Base-by-base conservation (phyloP, 129 eudicot species). In the Rutidosis leptorrhynchoides region DNA sequence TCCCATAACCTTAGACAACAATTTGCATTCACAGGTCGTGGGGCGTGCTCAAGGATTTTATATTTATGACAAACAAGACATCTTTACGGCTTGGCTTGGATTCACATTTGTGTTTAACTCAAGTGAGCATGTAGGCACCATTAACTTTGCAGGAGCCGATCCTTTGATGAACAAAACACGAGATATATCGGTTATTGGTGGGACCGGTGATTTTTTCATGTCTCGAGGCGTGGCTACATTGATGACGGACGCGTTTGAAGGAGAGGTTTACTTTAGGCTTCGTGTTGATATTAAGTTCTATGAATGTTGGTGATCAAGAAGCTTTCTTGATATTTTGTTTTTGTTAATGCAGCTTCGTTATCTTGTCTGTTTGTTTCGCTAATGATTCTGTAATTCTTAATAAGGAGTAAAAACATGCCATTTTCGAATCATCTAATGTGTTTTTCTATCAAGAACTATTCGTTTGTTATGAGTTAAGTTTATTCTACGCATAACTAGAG, bases 201-300 rank as follows among this genome's bases (percentile, higher is more conserved):
- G 95, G 22, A 87, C 95, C 2, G 95, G 95, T 3, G 95, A 87
- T 69, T 87, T 87, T 67, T 87, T 87, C 77, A 87, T 87, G 95
- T 63, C 81, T 26, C 74, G 95, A 61, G 95, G 95, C 17, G 64
- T 87, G 32, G 96, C 91, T 27, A 88, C 96, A 24, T 22, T 84
- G 75, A 71, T 58, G 84, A 88, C 96, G 0, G 91, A 84, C 71
- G 68, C 91, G 2, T 82, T 77, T 69, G 91, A 88, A 66, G 96
- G 96, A 6, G 88, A 78, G 60, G 91, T 88, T 52, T 84, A 88
- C 62, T 88, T 88, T 55, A 65, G 96, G 75, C 88, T 88, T 49
- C 82, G 86, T 0, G 78, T 73, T 21, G 90, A 87, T 43, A 78
- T 88, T 68, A 84, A 80, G 59, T 56, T 88, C 23, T 88, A 88